A percentile compares a stretch with the other conserved stretches of the same genome.
These are phyloP conservation scores for Jaminaea rosea DNA, from an alignment of 1,284 basidiomycete species.

Conservation along the genomic window DNA sequence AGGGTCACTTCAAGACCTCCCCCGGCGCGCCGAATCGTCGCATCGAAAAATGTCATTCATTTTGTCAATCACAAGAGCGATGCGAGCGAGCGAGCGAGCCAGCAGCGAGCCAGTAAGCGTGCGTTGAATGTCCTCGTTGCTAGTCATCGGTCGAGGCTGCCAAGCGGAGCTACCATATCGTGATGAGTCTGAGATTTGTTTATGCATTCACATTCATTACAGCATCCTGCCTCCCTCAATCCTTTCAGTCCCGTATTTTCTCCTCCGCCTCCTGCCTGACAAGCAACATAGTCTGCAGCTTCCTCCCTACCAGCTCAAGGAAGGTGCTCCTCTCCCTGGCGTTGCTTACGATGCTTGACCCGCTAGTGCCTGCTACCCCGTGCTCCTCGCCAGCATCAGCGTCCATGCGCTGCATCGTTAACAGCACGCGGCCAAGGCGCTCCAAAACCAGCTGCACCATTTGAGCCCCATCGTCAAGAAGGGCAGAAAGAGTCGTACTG, in stretches of 20 bases:
- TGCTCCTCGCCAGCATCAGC: background rate
- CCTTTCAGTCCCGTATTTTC: no score
- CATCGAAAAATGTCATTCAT: no score
- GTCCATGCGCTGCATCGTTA: conserved; percentile 9
- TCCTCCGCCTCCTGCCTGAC: conserved; percentile 2
- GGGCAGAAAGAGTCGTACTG: background rate
- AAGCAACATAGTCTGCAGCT: conserved; percentile 3
- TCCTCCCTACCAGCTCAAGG: conserved; percentile 10
- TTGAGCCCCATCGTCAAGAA: background rate
- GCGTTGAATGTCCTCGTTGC: no score
- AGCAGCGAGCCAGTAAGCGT: no score
- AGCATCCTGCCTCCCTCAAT: no score
- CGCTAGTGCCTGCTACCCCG: background rate
- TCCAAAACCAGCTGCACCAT: background rate
- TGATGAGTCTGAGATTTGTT: no score
- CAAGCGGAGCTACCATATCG: no score
- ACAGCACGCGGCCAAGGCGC: conserved; percentile 14
- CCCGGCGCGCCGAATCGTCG: conserved; percentile 3
- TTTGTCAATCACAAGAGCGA: no score
- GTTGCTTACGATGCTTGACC: background rate
- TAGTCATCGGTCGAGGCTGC: no score
- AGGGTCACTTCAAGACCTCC: conserved; percentile 1
- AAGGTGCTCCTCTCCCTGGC: conserved; percentile 10
- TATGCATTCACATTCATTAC: no score
- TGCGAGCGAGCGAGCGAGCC: no score